These are phyloP conservation scores for Talinum fruticosum DNA, from an alignment of 148 eudicot genomes.

Conservation along the genomic window DNA sequence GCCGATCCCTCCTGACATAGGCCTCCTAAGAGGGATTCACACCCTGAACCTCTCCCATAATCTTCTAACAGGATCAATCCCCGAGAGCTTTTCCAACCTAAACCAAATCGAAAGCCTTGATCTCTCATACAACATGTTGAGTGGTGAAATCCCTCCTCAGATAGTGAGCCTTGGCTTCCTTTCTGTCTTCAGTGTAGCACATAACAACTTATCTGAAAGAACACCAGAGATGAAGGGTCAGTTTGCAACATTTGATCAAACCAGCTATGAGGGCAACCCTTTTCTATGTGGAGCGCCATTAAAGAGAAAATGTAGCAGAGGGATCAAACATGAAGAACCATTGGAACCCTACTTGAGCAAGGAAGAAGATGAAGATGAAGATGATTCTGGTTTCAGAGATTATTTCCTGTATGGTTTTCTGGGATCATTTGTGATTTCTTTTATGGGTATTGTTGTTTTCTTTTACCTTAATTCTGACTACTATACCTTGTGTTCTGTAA, in stretches of 20 bases:
- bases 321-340: not conserved
- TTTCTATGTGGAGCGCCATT: constrained; percentile 3
- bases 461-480: not conserved
- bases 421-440: not conserved
- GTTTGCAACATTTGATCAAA: constrained; percentile 5
- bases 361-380: not conserved
- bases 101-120: not conserved
- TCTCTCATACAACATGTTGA: constrained; percentile 2
- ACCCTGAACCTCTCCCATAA: constrained; percentile 8
- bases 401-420: not conserved
- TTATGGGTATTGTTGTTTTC: not conserved
- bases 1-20: constrained; percentile 15
- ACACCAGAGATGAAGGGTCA: constrained; percentile 6
- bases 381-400: not conserved
- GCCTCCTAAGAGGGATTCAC: constrained; percentile 16
- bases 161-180: not conserved
- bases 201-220: not conserved
- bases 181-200: not conserved
- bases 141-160: not conserved
- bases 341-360: not conserved
- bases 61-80: not conserved
- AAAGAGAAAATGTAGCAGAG: not conserved
- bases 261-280: not conserved
- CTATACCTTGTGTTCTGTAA: not conserved
- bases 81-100: not conserved